A percentile compares a stretch with the other conserved stretches of the same genome.
Conservation (phyloP, 108 stramenopile genomes). For the Cyclotella choctawhatcheeana region DNA sequence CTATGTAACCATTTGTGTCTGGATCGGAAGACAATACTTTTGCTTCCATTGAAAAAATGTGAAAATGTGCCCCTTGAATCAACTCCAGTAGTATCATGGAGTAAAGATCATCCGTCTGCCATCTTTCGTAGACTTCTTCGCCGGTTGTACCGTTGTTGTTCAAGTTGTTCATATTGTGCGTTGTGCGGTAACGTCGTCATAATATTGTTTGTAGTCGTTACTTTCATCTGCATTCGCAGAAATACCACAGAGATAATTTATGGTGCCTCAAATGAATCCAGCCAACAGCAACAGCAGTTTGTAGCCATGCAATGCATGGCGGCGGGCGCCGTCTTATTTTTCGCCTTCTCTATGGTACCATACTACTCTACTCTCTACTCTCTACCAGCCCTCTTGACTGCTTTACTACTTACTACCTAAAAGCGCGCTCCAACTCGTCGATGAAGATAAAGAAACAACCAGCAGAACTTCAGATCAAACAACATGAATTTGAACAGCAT, state of each 20-base stretch:
- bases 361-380: too few relatives aligned
- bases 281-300: background rate
- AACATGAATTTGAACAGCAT: constrained; percentile 36
- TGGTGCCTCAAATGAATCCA: too few relatives aligned
- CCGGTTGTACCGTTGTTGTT: too few relatives aligned
- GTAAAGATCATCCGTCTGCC: constrained; percentile 13
- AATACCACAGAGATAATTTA: background rate
- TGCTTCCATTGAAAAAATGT: constrained; percentile 11
- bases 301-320: too few relatives aligned
- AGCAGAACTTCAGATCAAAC: constrained; percentile 9
- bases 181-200: too few relatives aligned
- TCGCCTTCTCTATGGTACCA: background rate
- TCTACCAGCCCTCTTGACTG: too few relatives aligned
- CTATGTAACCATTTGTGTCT: background rate
- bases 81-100: too few relatives aligned
- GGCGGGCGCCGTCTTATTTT: background rate
- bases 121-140: background rate
- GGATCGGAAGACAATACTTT: constrained; percentile 20
- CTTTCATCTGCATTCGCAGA: background rate
- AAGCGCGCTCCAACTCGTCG: background rate
- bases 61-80: too few relatives aligned
- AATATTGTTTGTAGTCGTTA: background rate
- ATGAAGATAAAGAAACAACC: constrained; percentile 1
- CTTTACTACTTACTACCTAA: too few relatives aligned
- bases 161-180: too few relatives aligned